Conservation (phyloP, 169 alveolate species). For the Toxoplasma gondii region DNA sequence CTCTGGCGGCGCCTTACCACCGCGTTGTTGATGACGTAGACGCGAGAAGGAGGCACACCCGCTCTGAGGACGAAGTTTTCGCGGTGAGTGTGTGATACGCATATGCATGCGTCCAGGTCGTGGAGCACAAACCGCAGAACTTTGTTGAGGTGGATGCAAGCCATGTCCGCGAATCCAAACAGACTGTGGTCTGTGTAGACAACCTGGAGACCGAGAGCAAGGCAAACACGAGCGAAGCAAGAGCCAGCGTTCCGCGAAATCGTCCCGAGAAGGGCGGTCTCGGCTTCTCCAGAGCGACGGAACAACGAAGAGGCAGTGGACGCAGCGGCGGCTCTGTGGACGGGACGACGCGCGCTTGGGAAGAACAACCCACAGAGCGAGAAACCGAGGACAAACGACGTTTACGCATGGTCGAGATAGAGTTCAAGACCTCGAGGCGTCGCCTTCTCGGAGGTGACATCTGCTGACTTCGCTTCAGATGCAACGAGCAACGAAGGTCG, state of each 20-base stretch:
- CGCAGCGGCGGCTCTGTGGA: no score
- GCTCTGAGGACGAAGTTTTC: conserved; percentile 97
- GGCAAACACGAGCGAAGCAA: background rate
- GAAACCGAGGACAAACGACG: no score
- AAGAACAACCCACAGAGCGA: no score
- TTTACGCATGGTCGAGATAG: no score
- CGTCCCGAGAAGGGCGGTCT: no score
- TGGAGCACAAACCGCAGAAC: conserved; percentile 78
- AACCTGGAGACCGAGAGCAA: conserved; percentile 9
- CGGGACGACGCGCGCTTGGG: no score
- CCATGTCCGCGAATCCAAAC: conserved; percentile 95
- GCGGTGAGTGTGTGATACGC: conserved; percentile 89
- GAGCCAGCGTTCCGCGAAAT: background rate
- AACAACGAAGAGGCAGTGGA: no score
- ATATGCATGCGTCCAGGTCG: conserved; percentile 88
- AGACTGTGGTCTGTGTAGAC: conserved; percentile 99
- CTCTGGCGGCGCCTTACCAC: conserved; percentile 69
- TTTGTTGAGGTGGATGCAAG: conserved; percentile 94
- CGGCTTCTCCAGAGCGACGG: no score
- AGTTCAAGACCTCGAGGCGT: no score
- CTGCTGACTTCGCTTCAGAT: no score
- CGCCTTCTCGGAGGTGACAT: no score
- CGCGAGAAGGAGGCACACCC: conserved; percentile 89
- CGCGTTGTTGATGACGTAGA: conserved; percentile 91
- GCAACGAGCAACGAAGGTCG: no score